Evolutionary conservation across 805 yeast genomes (phyloP), one percentile per base, ranked within the genome.

Genomic region (Jamesozyma jinghongensis): DNA sequence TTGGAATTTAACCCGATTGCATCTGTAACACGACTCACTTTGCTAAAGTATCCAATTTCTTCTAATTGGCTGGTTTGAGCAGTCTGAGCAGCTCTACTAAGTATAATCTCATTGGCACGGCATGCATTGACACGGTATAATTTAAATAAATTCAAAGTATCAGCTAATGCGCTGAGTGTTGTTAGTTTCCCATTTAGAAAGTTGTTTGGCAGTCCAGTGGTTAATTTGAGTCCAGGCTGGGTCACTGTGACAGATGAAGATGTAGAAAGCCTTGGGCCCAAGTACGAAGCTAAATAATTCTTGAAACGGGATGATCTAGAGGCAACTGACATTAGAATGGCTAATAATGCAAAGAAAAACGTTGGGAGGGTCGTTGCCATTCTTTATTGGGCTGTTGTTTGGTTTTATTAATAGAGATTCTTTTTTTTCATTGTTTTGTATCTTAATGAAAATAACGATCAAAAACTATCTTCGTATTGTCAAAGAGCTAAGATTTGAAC

Each of bases 271-370:
- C 25, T 30, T 20, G 31, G 14, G 11, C 25, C 35, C 3, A 38
- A 22, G 18, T 14, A 38, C 17, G 26, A 20, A 7, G 34, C 19
- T 11, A 19, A 3, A 34, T 34, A 38, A 14, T 18, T 27, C 32
- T 32, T 30, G 5, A 16, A 16, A 26, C 26, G 19, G 13, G 18
- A 11, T 12, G 36, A 47, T 27, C 42, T 49, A 32, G 54, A 45
- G 12, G 55, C 40, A 18, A 52, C 36, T 14, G 53, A 46, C 51
- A 56, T 49, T 3, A 38, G 19, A 7, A 56, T 34, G 25, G 53
- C 47, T 20, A 54, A 29, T 17, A 50, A 27, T 18, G 49, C 41
- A 19, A 45, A 40, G 5, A 47, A 20, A 13, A 51, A 25, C 14
- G 43, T 34, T 7, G 31, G 26, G 10, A 22, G 26, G 26, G 26